Base-by-base conservation (phyloP, 2,329 filamentous ascomycete species). In the Sclerotiophoma versabilis region DNA sequence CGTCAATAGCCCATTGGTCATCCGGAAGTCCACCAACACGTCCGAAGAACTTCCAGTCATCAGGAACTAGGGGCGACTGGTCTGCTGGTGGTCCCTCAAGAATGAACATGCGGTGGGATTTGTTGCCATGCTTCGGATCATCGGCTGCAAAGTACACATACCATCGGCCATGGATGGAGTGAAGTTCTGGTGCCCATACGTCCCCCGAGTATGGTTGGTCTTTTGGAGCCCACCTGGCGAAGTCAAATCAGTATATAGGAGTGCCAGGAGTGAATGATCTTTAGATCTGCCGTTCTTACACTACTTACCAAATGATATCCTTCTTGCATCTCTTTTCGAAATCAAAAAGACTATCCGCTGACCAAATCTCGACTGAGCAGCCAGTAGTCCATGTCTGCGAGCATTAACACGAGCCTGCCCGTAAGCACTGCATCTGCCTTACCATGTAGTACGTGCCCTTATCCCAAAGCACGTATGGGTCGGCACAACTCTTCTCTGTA, bases 101-200 rank as follows among this genome's bases (percentile, higher is more conserved):
- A 5, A 81, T 77, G 54, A 74, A 80, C 76, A 79, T 80, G 19
- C 79, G 67, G 62, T 80, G 79, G 0, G 71, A 73, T 15, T 68
- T 68, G 65, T 81, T 80, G 46, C 78, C 78, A n/a, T 75, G 62
- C 33, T 64, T 55, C 1, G 75, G 75, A 57, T 80, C 65, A 17
- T 73, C 75, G 14, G 73, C 76, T 3, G 72, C 79, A 64, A 75
- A 80, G 66, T 84, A 84, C 55, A 84, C 75, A 66, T 83, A 85
- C 83, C 83, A 85, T 19, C 76, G 75, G 0, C 78, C 79, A 30
- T 77, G 69, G 22, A 84, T 72, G 41, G 69, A 69, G 64, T 85
- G 83, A 0, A 85, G 74, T 70, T 85, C 83, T 0, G 83, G 83
- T 0, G 83, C 83, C 83, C 83, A 85, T 26, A 85, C 71, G 58